Evolutionary conservation across 2,329 filamentous ascomycete species (phyloP).

Genomic region (Hymenoscyphus linearis): DNA sequence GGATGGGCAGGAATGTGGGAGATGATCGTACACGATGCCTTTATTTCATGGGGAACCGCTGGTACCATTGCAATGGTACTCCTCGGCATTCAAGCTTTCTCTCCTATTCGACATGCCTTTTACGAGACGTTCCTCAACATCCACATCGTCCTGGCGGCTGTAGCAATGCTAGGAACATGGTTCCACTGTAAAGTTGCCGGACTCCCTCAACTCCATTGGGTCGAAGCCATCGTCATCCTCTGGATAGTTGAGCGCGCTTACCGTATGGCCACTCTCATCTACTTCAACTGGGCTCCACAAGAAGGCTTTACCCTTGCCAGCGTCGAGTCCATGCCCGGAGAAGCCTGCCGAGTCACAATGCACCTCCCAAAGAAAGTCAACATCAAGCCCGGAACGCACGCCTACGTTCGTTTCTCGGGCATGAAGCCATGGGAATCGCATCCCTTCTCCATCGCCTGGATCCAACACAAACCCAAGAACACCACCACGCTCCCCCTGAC

Average conservation of each 20-base stretch:
- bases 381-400: constrained; percentile 66
- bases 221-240: constrained; percentile 67
- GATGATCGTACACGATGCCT: constrained; percentile 52
- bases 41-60: constrained; percentile 59
- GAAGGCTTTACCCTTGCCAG: constrained; percentile 56
- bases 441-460: constrained; percentile 75
- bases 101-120: constrained; percentile 84
- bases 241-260: constrained; percentile 69
- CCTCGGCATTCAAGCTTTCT: constrained; percentile 65
- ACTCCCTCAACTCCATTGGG: constrained; percentile 64
- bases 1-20: constrained; percentile 55
- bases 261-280: constrained; percentile 58
- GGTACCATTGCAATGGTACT: constrained; percentile 57
- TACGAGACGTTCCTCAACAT: constrained; percentile 93
- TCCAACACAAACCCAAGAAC: constrained; percentile 47
- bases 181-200: constrained; percentile 67
- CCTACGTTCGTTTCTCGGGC: constrained; percentile 66
- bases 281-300: constrained; percentile 50
- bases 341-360: constrained; percentile 65
- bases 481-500: constrained; percentile 29
- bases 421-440: constrained; percentile 68
- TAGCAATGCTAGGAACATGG: constrained; percentile 67
- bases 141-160: constrained; percentile 70
- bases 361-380: constrained; percentile 61
- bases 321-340: constrained; percentile 64